These are phyloP conservation scores for Citrus australasica DNA, from an alignment of 345 rosid genomes.

Conservation along the genomic window DNA sequence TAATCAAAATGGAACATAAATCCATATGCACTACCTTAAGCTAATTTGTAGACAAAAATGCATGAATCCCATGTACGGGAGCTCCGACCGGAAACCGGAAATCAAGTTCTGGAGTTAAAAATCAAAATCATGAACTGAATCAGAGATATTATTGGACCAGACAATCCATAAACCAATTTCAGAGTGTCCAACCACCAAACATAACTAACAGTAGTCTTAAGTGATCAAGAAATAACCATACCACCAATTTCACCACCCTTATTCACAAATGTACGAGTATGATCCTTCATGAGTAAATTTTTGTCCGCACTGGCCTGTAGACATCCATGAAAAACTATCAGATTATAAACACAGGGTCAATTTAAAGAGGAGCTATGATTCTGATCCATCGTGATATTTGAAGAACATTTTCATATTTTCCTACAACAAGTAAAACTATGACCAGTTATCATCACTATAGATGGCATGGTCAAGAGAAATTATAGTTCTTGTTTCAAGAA, in stretches of 20 bases:
- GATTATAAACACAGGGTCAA: neutral
- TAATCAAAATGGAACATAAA: too few species aligned
- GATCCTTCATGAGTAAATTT: conserved; percentile 92
- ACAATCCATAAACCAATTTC: too few species aligned
- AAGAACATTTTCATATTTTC: neutral
- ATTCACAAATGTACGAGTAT: conserved; percentile 94
- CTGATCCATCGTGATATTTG: neutral
- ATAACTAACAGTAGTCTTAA: neutral
- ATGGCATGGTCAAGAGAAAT: neutral
- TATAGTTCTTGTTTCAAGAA: neutral
- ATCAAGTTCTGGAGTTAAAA: too few species aligned
- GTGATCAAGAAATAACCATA: conserved; percentile 22
- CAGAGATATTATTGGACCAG: neutral
- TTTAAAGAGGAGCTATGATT: neutral
- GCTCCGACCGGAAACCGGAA: too few species aligned
- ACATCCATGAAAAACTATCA: conserved; percentile 17
- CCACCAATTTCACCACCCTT: conserved; percentile 89
- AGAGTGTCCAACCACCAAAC: too few species aligned
- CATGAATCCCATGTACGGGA: conserved; percentile 25
- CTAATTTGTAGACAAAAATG: conserved; percentile 15
- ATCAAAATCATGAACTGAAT: too few species aligned
- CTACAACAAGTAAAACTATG: neutral
- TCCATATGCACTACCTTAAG: too few species aligned
- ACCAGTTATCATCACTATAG: neutral
- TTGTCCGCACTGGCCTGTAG: conserved; percentile 82